Base-by-base conservation (phyloP, 768 basidiomycete genomes). In the Lactifluus hygrophoroides region DNA sequence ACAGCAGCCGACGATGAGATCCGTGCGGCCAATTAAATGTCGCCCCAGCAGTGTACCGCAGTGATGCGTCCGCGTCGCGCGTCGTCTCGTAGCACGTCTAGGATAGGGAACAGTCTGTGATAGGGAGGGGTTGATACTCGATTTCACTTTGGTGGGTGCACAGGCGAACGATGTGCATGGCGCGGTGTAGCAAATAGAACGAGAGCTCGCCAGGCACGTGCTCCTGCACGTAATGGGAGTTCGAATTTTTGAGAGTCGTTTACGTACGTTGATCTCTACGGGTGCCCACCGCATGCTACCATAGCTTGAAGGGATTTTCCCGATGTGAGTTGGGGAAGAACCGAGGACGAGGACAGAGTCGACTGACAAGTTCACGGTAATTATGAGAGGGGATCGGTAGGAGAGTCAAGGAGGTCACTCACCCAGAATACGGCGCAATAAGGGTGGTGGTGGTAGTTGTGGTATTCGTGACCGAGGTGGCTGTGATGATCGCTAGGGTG, bases 321-420 rank as follows among this genome's bases (percentile, higher is more conserved):
- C 88, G 90, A 73, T 90, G 89, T 0, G 85, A 87, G 71, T 90
- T 90, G n/a, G 86, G 85, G 66, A 90, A 83, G 28, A 88, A 88
- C 0, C 84, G 81, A 0, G 72, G 68, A 5, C 65, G 57, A n/a
- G n/a, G n/a, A n/a, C n/a, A n/a, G n/a, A n/a, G n/a, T n/a, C n/a
- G n/a, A n/a, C n/a, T n/a, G n/a, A n/a, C n/a, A n/a, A n/a, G n/a
- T n/a, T n/a, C n/a, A n/a, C n/a, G n/a, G n/a, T n/a, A n/a, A n/a
- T n/a, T n/a, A n/a, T n/a, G n/a, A n/a, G n/a, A n/a, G n/a, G n/a
- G n/a, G n/a, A n/a, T n/a, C n/a, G n/a, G n/a, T n/a, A n/a, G n/a
- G n/a, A n/a, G n/a, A n/a, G n/a, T n/a, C n/a, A n/a, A n/a, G n/a
- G n/a, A n/a, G n/a, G n/a, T n/a, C n/a, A n/a, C n/a, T n/a, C n/a